A percentile compares a stretch with the other conserved stretches of the same genome.
Conservation (phyloP, 352 stramenopile species). For the Phytophthora macrochlamydospora region DNA sequence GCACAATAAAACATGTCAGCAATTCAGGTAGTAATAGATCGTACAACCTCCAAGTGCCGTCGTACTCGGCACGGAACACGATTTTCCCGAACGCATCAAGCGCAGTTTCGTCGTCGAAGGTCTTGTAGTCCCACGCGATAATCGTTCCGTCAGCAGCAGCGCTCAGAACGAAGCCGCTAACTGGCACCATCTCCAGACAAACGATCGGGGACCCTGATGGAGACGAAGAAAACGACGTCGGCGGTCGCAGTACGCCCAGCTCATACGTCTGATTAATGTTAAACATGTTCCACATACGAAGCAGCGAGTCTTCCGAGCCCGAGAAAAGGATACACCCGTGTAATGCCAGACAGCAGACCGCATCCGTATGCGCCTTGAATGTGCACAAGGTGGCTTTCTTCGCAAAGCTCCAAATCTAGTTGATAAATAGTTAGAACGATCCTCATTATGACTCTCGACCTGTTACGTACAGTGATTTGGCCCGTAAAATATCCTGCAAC, state of each 20-base stretch:
- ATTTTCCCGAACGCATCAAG: conserved; percentile 53
- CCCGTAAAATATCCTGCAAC: conserved; percentile 58
- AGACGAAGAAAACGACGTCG: conserved; percentile 36
- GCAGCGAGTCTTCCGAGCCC: conserved; percentile 62
- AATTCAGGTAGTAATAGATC: background rate
- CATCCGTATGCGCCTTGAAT: conserved; percentile 62
- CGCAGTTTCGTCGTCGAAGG: conserved; percentile 43
- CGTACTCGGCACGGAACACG: conserved; percentile 46
- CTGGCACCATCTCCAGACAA: conserved; percentile 48
- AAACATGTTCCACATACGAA: conserved; percentile 77
- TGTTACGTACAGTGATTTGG: conserved; percentile 42
- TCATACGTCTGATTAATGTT: conserved; percentile 56
- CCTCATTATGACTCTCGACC: background rate
- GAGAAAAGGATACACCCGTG: conserved; percentile 84
- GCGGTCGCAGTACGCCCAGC: conserved; percentile 50
- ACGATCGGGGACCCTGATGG: conserved; percentile 53
- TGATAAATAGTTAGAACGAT: background rate
- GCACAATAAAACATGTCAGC: background rate
- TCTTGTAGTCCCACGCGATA: conserved; percentile 64
- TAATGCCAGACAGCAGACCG: conserved; percentile 51
- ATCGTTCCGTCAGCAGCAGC: conserved; percentile 61
- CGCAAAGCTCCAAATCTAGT: conserved; percentile 61
- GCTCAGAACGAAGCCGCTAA: conserved; percentile 47
- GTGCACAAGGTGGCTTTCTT: conserved; percentile 47
- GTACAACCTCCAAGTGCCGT: background rate